Conservation (phyloP, 495 filamentous ascomycete genomes). For the Polyplosphaeria fusca region DNA sequence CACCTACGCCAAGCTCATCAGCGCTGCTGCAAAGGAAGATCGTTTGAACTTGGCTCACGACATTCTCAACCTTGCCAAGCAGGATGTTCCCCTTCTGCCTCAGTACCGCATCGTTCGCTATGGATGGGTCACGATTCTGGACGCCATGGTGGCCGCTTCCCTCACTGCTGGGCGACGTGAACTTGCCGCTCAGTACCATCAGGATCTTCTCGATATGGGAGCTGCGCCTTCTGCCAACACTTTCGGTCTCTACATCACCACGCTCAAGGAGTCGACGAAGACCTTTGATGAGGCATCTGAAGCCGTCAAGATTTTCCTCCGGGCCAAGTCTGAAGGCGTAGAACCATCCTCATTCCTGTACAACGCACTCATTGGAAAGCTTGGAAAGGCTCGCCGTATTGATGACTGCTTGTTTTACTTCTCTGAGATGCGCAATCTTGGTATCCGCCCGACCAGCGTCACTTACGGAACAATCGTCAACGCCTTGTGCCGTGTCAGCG, state of each 20-base stretch:
- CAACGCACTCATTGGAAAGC: constrained; percentile 96
- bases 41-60: constrained; percentile 79
- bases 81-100: constrained; percentile 77
- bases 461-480: constrained; percentile 99
- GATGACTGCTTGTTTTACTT: constrained; percentile 98
- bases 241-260: constrained; percentile 97
- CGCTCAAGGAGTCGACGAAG: constrained; percentile 91
- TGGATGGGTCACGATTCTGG: constrained; percentile 91
- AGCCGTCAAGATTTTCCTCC: constrained; percentile 93
- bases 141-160: constrained; percentile 93
- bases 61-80: constrained; percentile 78
- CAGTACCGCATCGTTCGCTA: constrained; percentile 83
- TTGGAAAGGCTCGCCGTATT: constrained; percentile 94
- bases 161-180: constrained; percentile 76
- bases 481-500: constrained; percentile 91
- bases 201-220: constrained; percentile 83
- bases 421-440: constrained; percentile 87
- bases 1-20: constrained; percentile 92
- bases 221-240: constrained; percentile 93
- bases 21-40: constrained; percentile 77
- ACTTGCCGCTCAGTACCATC: constrained; percentile 79
- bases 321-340: constrained; percentile 88
- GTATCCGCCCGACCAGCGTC: constrained; percentile 92
- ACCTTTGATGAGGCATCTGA: constrained; percentile 96
- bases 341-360: constrained; percentile 95